Percentiles rank a stretch among this genome's conserved stretches.
Evolutionary conservation across 805 yeast species (phyloP).

Genomic region (Kluyveromyces dobzhanskii): DNA sequence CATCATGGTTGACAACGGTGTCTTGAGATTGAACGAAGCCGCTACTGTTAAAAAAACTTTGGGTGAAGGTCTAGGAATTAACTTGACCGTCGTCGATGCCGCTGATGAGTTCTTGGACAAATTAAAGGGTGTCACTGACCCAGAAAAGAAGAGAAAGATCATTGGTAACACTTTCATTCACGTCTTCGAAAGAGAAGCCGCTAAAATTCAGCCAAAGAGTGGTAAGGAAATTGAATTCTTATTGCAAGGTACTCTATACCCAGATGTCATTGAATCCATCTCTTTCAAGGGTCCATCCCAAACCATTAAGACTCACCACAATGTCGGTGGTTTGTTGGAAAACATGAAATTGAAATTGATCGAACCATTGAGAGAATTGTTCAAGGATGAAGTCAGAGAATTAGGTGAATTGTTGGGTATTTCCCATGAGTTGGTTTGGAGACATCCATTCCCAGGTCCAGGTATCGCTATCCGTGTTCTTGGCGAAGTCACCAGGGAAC

Average conservation of each 20-base stretch:
- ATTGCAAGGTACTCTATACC: conserved; percentile 95
- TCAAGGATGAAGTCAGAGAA: conserved; percentile 97
- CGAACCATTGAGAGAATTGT: conserved; percentile 96
- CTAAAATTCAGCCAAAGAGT: conserved; percentile 77
- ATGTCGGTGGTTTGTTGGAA: conserved; percentile 95
- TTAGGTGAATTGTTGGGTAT: conserved; percentile 92
- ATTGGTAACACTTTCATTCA: conserved; percentile 97
- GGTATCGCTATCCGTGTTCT: conserved; percentile 97
- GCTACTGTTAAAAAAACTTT: conserved; percentile 79
- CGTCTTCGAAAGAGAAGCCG: conserved; percentile 94
- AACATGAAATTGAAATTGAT: conserved; percentile 97
- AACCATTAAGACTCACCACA: conserved; percentile 98
- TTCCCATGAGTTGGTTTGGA: conserved; percentile 96
- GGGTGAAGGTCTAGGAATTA: conserved; percentile 89
- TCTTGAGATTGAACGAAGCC: conserved; percentile 92
- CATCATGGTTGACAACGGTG: conserved; percentile 95
- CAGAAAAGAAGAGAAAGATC: conserved; percentile 97
- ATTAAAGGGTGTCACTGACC: conserved; percentile 92
- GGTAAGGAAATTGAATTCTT: conserved; percentile 88
- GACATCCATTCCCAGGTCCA: conserved; percentile 99
- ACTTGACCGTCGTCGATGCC: conserved; percentile 92
- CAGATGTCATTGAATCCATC: conserved; percentile 97
- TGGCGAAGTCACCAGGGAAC: conserved; percentile 91
- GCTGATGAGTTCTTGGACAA: conserved; percentile 78
- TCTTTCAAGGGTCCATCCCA: conserved; percentile 99